A percentile compares a stretch with the other conserved stretches of the same genome.
Evolutionary conservation across 176 grass and related monocot genomes (phyloP).

Genomic region (Puccinellia tenuiflora): DNA sequence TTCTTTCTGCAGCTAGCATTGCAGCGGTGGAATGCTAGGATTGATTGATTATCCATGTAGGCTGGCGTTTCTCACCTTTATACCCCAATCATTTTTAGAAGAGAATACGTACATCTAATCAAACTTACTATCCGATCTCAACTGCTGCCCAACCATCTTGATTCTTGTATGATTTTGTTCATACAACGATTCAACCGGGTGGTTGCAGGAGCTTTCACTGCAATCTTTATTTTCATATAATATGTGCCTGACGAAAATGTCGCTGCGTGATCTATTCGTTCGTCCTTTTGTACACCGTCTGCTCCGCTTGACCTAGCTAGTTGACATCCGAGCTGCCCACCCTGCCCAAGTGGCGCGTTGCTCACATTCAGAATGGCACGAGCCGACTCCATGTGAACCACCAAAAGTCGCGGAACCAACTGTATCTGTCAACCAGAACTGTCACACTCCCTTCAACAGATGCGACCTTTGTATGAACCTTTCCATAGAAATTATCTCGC

Average conservation of each 20-base stretch:
- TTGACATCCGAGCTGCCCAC: neutral
- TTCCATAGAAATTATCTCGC: neutral
- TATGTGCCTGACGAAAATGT: too few relatives aligned
- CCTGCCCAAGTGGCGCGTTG: neutral
- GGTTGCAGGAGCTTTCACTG: neutral
- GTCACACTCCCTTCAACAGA: neutral
- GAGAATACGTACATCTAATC: neutral
- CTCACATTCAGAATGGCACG: neutral
- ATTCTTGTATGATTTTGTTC: neutral
- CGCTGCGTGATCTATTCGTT: neutral
- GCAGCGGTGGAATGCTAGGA: neutral
- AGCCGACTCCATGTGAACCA: neutral
- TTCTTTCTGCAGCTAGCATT: neutral
- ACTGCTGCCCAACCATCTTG: neutral
- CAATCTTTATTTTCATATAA: too few relatives aligned
- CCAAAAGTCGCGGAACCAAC: neutral
- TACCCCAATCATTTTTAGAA: neutral
- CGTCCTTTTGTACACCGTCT: neutral
- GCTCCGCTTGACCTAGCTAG: too few relatives aligned
- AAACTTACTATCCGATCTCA: neutral
- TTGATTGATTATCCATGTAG: neutral
- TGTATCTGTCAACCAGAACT: neutral
- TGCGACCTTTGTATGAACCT: neutral
- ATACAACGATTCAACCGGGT: neutral
- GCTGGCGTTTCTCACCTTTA: neutral